phyloP scores from a whole-genome alignment of 2,329 filamentous ascomycete genomes.

The Thermomyces lanuginosus region DNA sequence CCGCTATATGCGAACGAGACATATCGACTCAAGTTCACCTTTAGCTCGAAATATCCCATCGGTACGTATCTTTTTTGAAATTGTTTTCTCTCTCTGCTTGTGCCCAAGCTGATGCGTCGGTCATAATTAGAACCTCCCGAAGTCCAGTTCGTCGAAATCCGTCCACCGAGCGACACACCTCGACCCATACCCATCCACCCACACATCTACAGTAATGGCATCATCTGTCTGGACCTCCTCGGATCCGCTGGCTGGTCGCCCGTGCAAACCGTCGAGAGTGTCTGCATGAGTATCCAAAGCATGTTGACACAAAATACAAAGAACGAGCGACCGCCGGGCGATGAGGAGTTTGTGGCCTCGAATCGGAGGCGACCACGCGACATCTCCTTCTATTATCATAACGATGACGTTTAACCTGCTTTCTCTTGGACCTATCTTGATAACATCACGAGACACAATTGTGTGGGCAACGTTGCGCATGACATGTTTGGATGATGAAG shows the following conservation, averaged over 20 bases:
- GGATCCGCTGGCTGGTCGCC: constrained; percentile 83
- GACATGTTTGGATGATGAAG: constrained; percentile 1
- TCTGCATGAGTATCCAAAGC: constrained; percentile 94
- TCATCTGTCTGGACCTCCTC: constrained; percentile 91
- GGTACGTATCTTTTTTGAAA: constrained; percentile 36
- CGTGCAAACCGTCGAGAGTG: constrained; percentile 89
- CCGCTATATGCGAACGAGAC: constrained; percentile 67
- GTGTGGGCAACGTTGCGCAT: not conserved
- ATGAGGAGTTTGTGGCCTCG: constrained; percentile 70
- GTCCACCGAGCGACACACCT: constrained; percentile 22
- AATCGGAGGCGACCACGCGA: constrained; percentile 70
- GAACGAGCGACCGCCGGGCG: constrained; percentile 76
- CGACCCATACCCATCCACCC: constrained; percentile 78
- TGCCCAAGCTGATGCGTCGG: not conserved
- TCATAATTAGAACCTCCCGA: constrained; percentile 63
- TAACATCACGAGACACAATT: not conserved
- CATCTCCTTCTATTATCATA: constrained; percentile 88
- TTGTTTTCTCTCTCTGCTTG: not conserved
- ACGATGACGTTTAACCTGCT: constrained; percentile 51
- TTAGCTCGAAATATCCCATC: constrained; percentile 74
- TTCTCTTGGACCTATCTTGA: too few species aligned
- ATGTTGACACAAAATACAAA: constrained; percentile 94
- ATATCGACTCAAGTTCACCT: constrained; percentile 77
- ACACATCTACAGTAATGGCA: constrained; percentile 95
- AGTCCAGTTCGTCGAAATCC: constrained; percentile 63